phyloP scores from a whole-genome alignment of 2,329 filamentous ascomycete species.

The Aspergillus fischeri region DNA sequence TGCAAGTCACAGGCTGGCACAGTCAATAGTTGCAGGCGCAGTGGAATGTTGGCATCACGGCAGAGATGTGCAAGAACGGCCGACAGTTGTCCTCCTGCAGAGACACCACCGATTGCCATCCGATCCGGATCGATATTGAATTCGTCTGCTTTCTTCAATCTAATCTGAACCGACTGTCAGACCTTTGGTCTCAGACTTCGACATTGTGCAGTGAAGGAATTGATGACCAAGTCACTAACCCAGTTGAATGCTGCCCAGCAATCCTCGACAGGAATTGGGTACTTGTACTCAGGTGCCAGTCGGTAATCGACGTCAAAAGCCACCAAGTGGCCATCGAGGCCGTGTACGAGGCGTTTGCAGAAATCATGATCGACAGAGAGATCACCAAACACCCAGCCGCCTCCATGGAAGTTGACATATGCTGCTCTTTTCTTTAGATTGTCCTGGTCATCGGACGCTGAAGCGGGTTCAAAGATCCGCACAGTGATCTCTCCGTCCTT shows the following conservation, averaged over 20 bases:
- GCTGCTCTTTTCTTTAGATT: conserved; percentile 30
- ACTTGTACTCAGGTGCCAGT: conserved; percentile 37
- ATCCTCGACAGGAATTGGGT: conserved; percentile 37
- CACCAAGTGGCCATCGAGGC: conserved; percentile 36
- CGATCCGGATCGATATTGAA: conserved; percentile 33
- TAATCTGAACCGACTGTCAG: conserved; percentile 23
- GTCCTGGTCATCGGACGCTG: conserved; percentile 20
- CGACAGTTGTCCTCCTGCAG: conserved; percentile 39
- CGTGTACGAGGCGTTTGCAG: conserved; percentile 39
- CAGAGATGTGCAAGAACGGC: conserved; percentile 38
- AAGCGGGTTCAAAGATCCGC: conserved; percentile 37
- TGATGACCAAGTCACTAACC: conserved; percentile 18
- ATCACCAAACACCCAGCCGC: conserved; percentile 43
- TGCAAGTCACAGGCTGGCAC: conserved; percentile 38
- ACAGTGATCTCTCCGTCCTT: conserved; percentile 38
- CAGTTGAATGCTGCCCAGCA: conserved; percentile 40
- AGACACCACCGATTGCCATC: conserved; percentile 37
- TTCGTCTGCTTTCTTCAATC: conserved; percentile 26
- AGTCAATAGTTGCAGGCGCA: conserved; percentile 35
- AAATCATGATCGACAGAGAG: conserved; percentile 37
- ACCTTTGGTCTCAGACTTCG: background rate
- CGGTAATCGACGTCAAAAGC: conserved; percentile 45
- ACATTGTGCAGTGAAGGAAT: background rate
- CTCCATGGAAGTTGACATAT: conserved; percentile 42
- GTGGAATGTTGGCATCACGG: conserved; percentile 32